phyloP scores from a whole-genome alignment of 2,329 filamentous ascomycete species.

The Thermoascus crustaceus region DNA sequence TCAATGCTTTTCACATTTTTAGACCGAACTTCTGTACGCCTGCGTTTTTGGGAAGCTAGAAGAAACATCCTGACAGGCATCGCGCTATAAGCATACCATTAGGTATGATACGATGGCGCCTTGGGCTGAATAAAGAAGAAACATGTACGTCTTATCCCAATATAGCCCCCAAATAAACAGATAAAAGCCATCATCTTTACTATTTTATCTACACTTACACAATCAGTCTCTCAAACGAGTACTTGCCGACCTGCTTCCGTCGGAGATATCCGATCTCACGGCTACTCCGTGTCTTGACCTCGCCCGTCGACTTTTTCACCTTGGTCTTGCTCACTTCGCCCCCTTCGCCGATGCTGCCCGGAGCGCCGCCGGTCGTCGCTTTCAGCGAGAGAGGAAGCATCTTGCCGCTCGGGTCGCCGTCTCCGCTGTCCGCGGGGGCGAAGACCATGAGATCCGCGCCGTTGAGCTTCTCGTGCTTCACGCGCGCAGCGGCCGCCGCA shows the following conservation, averaged over 20 bases:
- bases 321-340: slow-evolving; percentile 37
- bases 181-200: not conserved
- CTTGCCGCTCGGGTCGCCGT: slow-evolving; percentile 27
- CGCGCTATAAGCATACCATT: too few relatives aligned
- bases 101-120: too few relatives aligned
- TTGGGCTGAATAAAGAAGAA: too few relatives aligned
- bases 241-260: slow-evolving; percentile 71
- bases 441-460: slow-evolving; percentile 31
- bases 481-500: slow-evolving; percentile 11
- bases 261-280: slow-evolving; percentile 70
- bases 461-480: slow-evolving; percentile 32
- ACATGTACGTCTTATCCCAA: too few relatives aligned
- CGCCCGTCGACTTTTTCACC: slow-evolving; percentile 56
- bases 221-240: slow-evolving; percentile 71
- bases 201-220: slow-evolving; percentile 40
- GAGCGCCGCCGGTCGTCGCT: too few relatives aligned
- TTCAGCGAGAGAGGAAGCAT: slow-evolving; percentile 68
- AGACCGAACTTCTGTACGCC: too few relatives aligned
- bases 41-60: too few relatives aligned
- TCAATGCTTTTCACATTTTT: too few relatives aligned
- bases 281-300: slow-evolving; percentile 58
- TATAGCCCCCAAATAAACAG: too few relatives aligned
- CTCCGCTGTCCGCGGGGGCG: slow-evolving; percentile 19
- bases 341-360: slow-evolving; percentile 44
- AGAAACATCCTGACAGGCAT: too few relatives aligned